phyloP scores from a whole-genome alignment of 2,329 filamentous ascomycete genomes.

The Grosmannia penicillata region DNA sequence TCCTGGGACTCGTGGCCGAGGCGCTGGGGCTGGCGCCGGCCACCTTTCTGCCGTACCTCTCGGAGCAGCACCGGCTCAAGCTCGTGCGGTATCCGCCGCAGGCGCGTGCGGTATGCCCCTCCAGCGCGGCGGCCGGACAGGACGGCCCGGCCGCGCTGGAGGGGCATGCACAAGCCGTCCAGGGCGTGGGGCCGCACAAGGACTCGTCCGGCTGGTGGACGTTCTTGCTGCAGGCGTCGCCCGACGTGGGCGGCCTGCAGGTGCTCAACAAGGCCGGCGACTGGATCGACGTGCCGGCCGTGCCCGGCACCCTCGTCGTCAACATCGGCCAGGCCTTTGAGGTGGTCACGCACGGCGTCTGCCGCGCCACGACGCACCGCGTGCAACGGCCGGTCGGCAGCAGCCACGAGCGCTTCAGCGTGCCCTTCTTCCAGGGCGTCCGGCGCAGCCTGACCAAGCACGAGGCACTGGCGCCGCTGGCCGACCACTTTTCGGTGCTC shows the following conservation, averaged over 20 bases:
- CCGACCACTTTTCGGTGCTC: slow-evolving; percentile 16
- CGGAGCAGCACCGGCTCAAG: slow-evolving; percentile 44
- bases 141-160: no score
- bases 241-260: slow-evolving; percentile 32
- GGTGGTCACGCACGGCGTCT: slow-evolving; percentile 36
- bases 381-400: slow-evolving; percentile 15
- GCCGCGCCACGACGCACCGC: slow-evolving; percentile 35
- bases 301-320: slow-evolving; percentile 37
- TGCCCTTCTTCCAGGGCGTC: slow-evolving; percentile 35
- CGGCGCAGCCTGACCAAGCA: slow-evolving; percentile 26
- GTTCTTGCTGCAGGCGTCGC: slow-evolving; percentile 45
- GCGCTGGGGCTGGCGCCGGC: slow-evolving; percentile 33
- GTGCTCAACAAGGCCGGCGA: slow-evolving; percentile 29
- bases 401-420: slow-evolving; percentile 22
- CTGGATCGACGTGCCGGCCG: slow-evolving; percentile 34
- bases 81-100: slow-evolving; percentile 35
- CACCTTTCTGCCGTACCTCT: slow-evolving; percentile 36
- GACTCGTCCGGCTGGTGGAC: slow-evolving; percentile 51
- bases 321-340: slow-evolving; percentile 46
- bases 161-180: no score
- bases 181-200: slow-evolving; percentile 48
- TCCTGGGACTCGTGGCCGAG: slow-evolving; percentile 40
- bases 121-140: no score
- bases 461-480: slow-evolving; percentile 25
- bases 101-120: not conserved